phyloP scores from a whole-genome alignment of 2,329 filamentous ascomycete genomes.

The Apiospora koreana region DNA sequence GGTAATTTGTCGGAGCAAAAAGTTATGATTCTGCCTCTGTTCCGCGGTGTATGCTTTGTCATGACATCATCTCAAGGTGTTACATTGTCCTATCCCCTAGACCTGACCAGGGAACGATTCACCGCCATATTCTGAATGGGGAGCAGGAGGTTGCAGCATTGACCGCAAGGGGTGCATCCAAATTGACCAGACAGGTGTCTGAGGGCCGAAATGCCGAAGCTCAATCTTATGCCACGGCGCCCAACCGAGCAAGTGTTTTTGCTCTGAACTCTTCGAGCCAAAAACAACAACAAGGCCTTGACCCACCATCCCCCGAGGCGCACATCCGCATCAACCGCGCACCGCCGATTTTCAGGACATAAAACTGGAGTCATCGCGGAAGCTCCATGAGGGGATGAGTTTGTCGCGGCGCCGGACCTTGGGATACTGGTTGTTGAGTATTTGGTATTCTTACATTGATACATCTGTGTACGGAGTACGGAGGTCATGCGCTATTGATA shows the following conservation, averaged over 20 bases:
- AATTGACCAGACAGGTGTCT: not conserved
- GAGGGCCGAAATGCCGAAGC: conserved; percentile 7
- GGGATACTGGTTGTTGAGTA: not conserved
- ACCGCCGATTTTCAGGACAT: not conserved
- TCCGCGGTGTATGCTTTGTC: not conserved
- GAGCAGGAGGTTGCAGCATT: not conserved
- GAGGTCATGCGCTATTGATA: not conserved
- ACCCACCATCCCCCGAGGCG: conserved; percentile 10
- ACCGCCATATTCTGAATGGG: not conserved
- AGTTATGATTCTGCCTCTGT: not conserved
- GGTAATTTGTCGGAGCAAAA: not conserved
- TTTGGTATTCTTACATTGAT: too few relatives aligned
- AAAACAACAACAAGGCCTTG: not conserved
- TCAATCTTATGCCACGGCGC: conserved; percentile 2
- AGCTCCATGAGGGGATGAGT: not conserved
- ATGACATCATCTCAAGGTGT: not conserved
- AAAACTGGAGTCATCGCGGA: conserved; percentile 11
- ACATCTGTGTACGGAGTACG: not conserved
- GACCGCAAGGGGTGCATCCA: conserved; percentile 3
- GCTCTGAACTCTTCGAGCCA: not conserved
- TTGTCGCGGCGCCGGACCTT: not conserved
- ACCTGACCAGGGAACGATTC: not conserved
- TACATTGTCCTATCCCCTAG: not conserved
- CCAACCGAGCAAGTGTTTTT: not conserved
- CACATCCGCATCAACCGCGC: conserved; percentile 12